Evolutionary conservation across 306 rosid genomes (phyloP).

Genomic region (Sicyos edulis): DNA sequence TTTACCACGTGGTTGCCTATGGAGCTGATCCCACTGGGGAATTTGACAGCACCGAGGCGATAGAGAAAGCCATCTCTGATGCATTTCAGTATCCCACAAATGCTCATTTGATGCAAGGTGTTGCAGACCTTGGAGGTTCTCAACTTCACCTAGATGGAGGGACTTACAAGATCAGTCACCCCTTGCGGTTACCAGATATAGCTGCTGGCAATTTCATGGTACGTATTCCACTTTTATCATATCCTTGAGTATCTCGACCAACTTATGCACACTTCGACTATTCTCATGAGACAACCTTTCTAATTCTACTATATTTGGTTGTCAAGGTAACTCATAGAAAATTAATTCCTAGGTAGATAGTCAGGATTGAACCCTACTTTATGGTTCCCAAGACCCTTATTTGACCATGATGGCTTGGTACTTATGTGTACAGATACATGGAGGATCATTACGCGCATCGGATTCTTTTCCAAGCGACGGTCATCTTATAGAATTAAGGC

Average conservation of each 20-base stretch:
- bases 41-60: conserved; percentile 37
- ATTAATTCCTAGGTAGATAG: too few species aligned
- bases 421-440: conserved; percentile 28
- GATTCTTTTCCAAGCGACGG: conserved; percentile 26
- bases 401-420: too few species aligned
- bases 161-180: conserved; percentile 37
- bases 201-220: conserved; percentile 36
- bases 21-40: conserved; percentile 43
- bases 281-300: too few species aligned
- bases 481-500: conserved; percentile 34
- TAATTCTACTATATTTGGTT: too few species aligned
- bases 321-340: too few species aligned
- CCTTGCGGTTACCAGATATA: conserved; percentile 27
- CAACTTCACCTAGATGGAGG: conserved; percentile 43
- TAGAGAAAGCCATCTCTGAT: conserved; percentile 29
- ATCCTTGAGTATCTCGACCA: too few species aligned
- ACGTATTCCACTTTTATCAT: background rate
- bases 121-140: conserved; percentile 34
- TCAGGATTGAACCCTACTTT: too few species aligned
- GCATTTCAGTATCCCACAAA: conserved; percentile 22
- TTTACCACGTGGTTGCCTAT: conserved; percentile 29
- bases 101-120: conserved; percentile 30
- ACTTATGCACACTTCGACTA: too few species aligned
- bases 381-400: too few species aligned
- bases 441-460: conserved; percentile 38